These are phyloP conservation scores for Austroboletus niveus DNA, from an alignment of 1,284 basidiomycete genomes.

Conservation along the genomic window DNA sequence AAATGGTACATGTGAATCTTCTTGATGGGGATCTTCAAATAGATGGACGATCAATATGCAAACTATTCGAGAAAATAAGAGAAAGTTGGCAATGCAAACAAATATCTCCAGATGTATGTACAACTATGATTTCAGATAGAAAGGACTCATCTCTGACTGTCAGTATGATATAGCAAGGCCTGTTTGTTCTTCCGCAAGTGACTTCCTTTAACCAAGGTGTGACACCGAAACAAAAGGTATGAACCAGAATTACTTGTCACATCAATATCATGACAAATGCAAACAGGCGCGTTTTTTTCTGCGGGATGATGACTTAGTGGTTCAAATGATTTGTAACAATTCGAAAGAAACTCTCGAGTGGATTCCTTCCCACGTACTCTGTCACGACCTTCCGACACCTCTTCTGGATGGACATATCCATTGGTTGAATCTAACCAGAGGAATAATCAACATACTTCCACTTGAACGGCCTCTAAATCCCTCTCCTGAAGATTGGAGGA, in stretches of 20 bases:
- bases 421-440: slow-evolving; percentile 33
- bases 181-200: too few species aligned
- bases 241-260: neutral
- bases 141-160: too few species aligned
- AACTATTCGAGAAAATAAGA: slow-evolving; percentile 36
- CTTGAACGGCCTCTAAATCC: slow-evolving; percentile 15
- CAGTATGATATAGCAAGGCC: too few species aligned
- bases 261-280: slow-evolving; percentile 6
- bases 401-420: slow-evolving; percentile 35
- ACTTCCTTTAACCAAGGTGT: neutral
- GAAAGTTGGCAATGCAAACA: slow-evolving; percentile 33
- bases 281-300: slow-evolving; percentile 32
- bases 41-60: slow-evolving; percentile 37
- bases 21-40: neutral
- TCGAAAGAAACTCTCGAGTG: slow-evolving; percentile 20
- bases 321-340: neutral
- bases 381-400: slow-evolving; percentile 34
- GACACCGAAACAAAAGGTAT: slow-evolving; percentile 4
- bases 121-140: too few species aligned
- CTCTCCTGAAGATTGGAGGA: slow-evolving; percentile 7
- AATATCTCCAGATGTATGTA: slow-evolving; percentile 32
- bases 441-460: slow-evolving; percentile 37
- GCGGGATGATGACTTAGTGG: neutral
- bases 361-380: neutral
- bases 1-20: neutral